Evolutionary conservation across 1,139 yeast genomes (phyloP), one percentile per base, ranked within the genome.

Genomic region (Geotrichum bryndzae): DNA sequence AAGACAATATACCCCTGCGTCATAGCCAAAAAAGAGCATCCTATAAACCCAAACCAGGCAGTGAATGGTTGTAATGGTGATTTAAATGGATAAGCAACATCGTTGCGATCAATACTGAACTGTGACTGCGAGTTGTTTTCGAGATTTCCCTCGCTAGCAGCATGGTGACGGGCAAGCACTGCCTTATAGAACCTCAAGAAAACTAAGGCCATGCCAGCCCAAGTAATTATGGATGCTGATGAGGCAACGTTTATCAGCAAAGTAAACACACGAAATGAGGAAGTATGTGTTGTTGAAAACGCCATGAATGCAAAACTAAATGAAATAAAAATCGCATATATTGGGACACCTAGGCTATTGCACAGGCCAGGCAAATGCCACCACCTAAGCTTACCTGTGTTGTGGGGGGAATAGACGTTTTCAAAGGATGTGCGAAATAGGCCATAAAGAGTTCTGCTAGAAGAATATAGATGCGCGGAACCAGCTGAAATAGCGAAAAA

Each of bases 141-240:
- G 7, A 25, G 31, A 11, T 23, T 50, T 23, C 50, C n/a, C 7
- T 31, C 22, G 18, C 90, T 0, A 88, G 18, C 18, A 11, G 29
- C 4, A 23, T 27, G 25, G 5, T 23, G 23, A 18, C 22, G 88
- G 60, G 95, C 76, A 59, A 82, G 73, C 64, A 90, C 75, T 0
- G 92, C 96, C 67, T 81, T 81, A 72, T 82, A 86, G 69, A 88
- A 90, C 60, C 96, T 75, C 41, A 88, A 74, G 69, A 81, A 90
- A 1, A 94, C 82, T 22, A 88, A 73, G 67, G 90, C 85, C 88
- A 90, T 87, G 4, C 92, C 89, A 62, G 86, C 83, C 96, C 96
- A 90, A 58, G 87, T 88, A 45, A 89, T 73, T 60, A 88, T 80
- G 0, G 90, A 90, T 0, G 92, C 82, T 1, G 90, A 82, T 0